These are phyloP conservation scores for Smittium mucronatum DNA, from an alignment of 371 early-diverging fungal species.

Conservation along the genomic window DNA sequence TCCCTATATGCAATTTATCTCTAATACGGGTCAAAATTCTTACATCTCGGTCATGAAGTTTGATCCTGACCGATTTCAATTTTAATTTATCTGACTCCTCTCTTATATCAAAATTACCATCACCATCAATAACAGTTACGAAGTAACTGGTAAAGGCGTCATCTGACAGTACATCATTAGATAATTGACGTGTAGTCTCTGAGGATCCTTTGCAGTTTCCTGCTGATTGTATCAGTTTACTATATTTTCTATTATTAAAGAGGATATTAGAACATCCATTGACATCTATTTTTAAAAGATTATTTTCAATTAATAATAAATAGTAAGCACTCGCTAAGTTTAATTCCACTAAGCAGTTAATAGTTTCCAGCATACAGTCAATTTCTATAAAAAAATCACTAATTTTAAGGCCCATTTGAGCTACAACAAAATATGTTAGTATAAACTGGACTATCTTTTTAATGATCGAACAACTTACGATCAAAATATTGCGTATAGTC, in stretches of 20 bases:
- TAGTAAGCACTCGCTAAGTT: conserved; percentile 8
- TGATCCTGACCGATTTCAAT: conserved; percentile 16
- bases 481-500: conserved; percentile 10
- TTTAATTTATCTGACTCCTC: conserved; percentile 13
- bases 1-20: conserved; percentile 14
- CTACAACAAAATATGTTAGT: conserved; percentile 17
- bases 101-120: conserved; percentile 19
- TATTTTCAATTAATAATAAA: conserved; percentile 6
- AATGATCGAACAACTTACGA: conserved; percentile 17
- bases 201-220: conserved; percentile 22
- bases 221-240: conserved; percentile 17
- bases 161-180: conserved; percentile 12
- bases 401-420: conserved; percentile 17
- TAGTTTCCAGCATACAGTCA: conserved; percentile 18
- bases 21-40: conserved; percentile 16
- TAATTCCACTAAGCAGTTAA: conserved; percentile 4
- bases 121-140: conserved; percentile 16
- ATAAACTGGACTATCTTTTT: conserved; percentile 13
- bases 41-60: conserved; percentile 13
- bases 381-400: conserved; percentile 11
- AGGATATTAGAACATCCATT: conserved; percentile 7
- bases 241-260: conserved; percentile 18
- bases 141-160: conserved; percentile 15
- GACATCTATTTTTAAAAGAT: conserved; percentile 16
- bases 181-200: conserved; percentile 21